Percentiles rank a stretch among this genome's conserved stretches.
Evolutionary conservation across 331 rosid genomes (phyloP).

Genomic region (Malus hybrid): DNA sequence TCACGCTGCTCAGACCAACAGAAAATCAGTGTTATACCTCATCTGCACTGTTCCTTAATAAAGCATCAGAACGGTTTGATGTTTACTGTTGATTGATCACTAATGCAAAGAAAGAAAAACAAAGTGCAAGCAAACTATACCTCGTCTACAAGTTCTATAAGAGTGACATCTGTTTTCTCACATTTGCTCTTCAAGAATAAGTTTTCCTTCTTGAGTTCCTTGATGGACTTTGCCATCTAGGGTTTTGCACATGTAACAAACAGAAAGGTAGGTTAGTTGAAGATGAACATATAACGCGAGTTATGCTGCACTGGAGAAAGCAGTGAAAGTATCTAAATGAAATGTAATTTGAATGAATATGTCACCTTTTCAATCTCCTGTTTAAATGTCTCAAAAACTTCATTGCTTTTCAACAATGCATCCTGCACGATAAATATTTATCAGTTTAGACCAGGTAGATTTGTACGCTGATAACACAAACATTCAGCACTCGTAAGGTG

Average conservation of each 20-base stretch:
- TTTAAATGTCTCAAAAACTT: constrained; percentile 88
- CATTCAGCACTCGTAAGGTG: background rate
- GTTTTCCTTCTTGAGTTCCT: constrained; percentile 93
- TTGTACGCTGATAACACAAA: background rate
- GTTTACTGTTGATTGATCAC: constrained; percentile 1
- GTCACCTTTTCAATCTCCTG: constrained; percentile 86
- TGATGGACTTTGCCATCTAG: constrained; percentile 88
- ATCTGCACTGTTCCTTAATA: background rate
- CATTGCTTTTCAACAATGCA: constrained; percentile 79
- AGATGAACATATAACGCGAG: background rate
- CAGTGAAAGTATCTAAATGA: background rate
- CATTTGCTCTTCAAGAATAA: constrained; percentile 82
- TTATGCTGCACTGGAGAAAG: background rate
- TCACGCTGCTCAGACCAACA: constrained; percentile 55
- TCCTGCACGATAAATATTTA: constrained; percentile 49
- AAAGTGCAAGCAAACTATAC: constrained; percentile 25
- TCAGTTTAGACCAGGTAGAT: background rate
- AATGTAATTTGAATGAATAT: constrained; percentile 4
- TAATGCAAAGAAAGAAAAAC: constrained; percentile 1
- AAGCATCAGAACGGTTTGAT: background rate
- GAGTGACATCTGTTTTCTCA: constrained; percentile 76
- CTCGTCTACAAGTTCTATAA: constrained; percentile 82
- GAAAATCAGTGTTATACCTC: background rate
- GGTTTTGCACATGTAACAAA: constrained; percentile 21
- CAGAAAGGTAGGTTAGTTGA: constrained; percentile 9